Base-by-base conservation (phyloP, 257 asterid genomes). In the Solanum clarkiae region DNA sequence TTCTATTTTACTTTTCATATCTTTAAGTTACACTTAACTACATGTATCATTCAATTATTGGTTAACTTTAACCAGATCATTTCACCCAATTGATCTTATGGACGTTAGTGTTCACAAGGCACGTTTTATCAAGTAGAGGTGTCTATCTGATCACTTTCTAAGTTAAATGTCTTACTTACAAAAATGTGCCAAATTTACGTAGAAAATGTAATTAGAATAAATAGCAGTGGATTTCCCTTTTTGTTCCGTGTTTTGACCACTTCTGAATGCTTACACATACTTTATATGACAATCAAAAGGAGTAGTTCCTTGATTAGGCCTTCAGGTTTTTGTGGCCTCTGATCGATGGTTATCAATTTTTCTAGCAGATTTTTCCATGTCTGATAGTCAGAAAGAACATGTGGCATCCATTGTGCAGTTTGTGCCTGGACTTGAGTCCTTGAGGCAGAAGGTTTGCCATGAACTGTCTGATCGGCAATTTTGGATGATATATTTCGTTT, bases 401-500 rank as follows among this genome's bases (percentile, higher is more conserved):
- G 93, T 91, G 75, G 91, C 90, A 80, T 59, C 87, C 51, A 93
- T 94, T 79, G 94, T 88, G 77, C 90, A 88, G 72, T 89, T 93
- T 89, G 94, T 94, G 84, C 94, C 98, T 17, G 89, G 88, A 85
- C 90, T 94, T 89, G 89, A 84, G 86, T 65, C 86, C 82, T 66
- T 93, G 86, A 91, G 95, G 92, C 92, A 89, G 89, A 88, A 88
- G 70, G 84, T 90, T 79, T 84, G 93, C 88, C 87, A 88, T 84
- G 90, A 90, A 84, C 82, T 94, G 85, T 91, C 91, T 51, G 84
- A 85, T 26, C 89, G 85, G 84, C 92, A 93, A 86, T 94, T 93
- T 89, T 94, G 98, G 98, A 90, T 93, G 90, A 92, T 94, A 84
- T 93, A 94, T 87, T 93, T 93, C 56, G 90, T 91, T 84, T 88